Base-by-base conservation (phyloP, 2,329 filamentous ascomycete genomes). In the Exophiala bonariae region DNA sequence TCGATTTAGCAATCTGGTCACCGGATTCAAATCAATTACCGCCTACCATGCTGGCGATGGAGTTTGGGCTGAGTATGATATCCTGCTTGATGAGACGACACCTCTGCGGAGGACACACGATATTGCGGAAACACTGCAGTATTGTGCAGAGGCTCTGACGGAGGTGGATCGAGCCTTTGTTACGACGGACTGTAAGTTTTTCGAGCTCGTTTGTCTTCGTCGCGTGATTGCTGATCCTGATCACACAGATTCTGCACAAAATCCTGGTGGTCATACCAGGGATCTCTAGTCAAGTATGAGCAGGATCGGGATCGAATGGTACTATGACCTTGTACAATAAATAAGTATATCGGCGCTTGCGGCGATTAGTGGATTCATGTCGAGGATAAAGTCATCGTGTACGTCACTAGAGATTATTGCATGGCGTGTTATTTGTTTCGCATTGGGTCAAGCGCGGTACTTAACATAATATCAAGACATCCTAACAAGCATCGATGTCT, bases 31-130 rank as follows among this genome's bases (percentile, higher is more conserved):
- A 63, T 72, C 67, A 11, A 62, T 80, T 30, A 77, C 72, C 47
- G 76, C 77, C 1, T 84, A 85, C 55, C 81, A 84, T 57, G 75
- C 78, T 1, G 81, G 81, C 10, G 81, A 85, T 57, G 80, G 80
- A 5, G 70, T 83, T 1, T 83, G 81, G 71, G 80, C 80, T 0
- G 81, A 85, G 60, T 75, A 81, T 17, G 81, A 84, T 54, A 71
- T 83, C 16, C 63, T 85, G 28, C 66, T 84, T 55, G 74, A 77
- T 35, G 74, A 77, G 55, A 69, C 76, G 37, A 76, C 74, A 31
- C 75, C 69, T 40, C 57, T 84, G 41, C 71, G 72, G 35, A 70
- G 68, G 41, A 74, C 72, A 11, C 81, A 85, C 53, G 81, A 85
- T 61, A 68, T 84, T 32, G 77, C 79, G 0, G 81, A 85, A 67